A percentile compares a stretch with the other conserved stretches of the same genome.
These are phyloP conservation scores for Paramarasmius palmivorus DNA, from an alignment of 1,284 basidiomycete species.

Conservation along the genomic window DNA sequence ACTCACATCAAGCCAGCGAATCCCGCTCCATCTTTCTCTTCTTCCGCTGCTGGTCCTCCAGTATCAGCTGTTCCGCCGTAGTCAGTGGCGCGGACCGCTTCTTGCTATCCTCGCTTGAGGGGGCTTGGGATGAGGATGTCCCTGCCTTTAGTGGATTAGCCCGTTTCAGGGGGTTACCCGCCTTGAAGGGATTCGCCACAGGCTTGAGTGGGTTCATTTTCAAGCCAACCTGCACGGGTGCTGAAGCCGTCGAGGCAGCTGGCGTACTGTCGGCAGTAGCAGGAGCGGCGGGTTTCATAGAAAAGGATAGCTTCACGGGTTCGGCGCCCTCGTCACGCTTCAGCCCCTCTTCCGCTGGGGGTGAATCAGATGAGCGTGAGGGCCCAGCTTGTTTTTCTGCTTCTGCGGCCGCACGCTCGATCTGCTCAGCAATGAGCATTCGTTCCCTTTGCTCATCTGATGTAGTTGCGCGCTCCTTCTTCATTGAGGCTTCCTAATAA, in stretches of 20 bases:
- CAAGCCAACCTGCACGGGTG: conserved; percentile 47
- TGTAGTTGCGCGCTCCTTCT: conserved; percentile 89
- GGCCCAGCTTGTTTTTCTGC: conserved; percentile 28
- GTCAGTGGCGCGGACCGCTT: conserved; percentile 66
- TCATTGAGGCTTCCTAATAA: conserved; percentile 79
- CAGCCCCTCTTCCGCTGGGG: conserved; percentile 58
- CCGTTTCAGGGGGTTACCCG: conserved; percentile 57
- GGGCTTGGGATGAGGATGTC: conserved; percentile 22
- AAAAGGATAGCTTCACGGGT: conserved; percentile 73
- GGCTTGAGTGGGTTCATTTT: conserved; percentile 61
- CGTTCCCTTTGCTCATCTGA: conserved; percentile 96
- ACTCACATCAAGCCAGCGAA: conserved; percentile 25
- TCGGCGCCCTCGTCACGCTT: conserved; percentile 74
- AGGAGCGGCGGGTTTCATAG: conserved; percentile 48
- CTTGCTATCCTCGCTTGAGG: conserved; percentile 31
- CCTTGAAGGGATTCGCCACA: conserved; percentile 42
- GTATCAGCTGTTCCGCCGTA: conserved; percentile 82
- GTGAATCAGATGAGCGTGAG: conserved; percentile 36
- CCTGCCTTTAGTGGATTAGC: conserved; percentile 76
- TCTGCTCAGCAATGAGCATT: conserved; percentile 89
- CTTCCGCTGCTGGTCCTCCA: conserved; percentile 87
- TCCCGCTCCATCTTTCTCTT: conserved; percentile 68
- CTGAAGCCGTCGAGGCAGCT: conserved; percentile 27
- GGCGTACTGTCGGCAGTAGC: conserved; percentile 22
- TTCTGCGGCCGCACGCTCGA: conserved; percentile 74